These are phyloP conservation scores for Cryoendolithus antarcticus DNA, from an alignment of 2,329 filamentous ascomycete species.

Conservation along the genomic window DNA sequence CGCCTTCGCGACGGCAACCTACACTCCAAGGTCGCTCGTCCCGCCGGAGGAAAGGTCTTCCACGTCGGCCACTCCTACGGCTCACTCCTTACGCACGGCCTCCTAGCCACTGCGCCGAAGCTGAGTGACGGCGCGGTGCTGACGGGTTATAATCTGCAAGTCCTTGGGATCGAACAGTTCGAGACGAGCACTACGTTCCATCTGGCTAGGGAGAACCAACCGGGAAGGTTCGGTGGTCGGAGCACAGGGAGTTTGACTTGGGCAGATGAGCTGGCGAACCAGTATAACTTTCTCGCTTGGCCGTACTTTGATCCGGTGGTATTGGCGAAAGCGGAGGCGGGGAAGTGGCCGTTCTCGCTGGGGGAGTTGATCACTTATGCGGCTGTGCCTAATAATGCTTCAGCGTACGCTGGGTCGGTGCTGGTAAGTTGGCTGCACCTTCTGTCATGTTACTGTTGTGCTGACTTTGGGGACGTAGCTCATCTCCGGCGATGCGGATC, in stretches of 20 bases:
- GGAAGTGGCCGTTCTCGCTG: constrained; percentile 24
- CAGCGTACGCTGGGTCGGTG: constrained; percentile 21
- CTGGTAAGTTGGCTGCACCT: constrained; percentile 3
- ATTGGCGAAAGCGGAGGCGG: constrained; percentile 19
- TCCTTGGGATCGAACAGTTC: neutral
- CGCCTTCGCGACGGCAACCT: constrained; percentile 8
- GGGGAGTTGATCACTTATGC: constrained; percentile 16
- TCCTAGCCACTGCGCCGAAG: constrained; percentile 6
- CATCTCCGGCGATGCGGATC: constrained; percentile 17
- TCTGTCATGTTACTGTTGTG: neutral
- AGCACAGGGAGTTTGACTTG: constrained; percentile 9
- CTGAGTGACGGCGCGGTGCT: constrained; percentile 10
- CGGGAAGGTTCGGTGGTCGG: constrained; percentile 6
- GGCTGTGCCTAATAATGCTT: constrained; percentile 10
- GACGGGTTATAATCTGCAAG: constrained; percentile 8
- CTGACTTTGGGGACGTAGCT: constrained; percentile 12
- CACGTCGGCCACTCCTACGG: constrained; percentile 14
- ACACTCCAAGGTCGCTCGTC: constrained; percentile 1
- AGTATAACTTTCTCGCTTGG: constrained; percentile 24
- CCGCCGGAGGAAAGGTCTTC: constrained; percentile 7
- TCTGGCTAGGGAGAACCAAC: constrained; percentile 9
- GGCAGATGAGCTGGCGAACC: constrained; percentile 10
- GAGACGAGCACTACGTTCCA: constrained; percentile 6
- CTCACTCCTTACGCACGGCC: constrained; percentile 5
- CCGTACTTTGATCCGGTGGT: constrained; percentile 18